Evolutionary conservation across 1,139 yeast species (phyloP).

Genomic region (Candida freyschussii): DNA sequence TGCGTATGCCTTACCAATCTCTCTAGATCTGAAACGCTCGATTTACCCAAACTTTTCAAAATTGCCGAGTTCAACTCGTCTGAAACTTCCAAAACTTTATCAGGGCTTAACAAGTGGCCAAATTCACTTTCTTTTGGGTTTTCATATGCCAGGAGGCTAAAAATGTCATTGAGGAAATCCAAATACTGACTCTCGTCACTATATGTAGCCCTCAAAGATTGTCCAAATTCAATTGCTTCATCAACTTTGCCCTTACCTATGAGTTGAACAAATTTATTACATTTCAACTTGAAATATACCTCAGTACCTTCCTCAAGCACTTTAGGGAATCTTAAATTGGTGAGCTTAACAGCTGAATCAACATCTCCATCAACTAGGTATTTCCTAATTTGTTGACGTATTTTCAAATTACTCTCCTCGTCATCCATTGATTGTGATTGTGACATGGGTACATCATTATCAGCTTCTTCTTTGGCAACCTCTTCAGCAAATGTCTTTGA

Average conservation of each 20-base stretch:
- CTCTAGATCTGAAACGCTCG: conserved; percentile 34
- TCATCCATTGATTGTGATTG: conserved; percentile 20
- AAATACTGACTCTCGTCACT: conserved; percentile 29
- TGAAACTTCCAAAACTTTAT: conserved; percentile 34
- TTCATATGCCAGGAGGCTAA: conserved; percentile 48
- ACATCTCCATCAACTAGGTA: conserved; percentile 44
- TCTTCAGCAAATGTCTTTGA: conserved; percentile 57
- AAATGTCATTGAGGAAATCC: conserved; percentile 37
- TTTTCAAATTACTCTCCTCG: conserved; percentile 38
- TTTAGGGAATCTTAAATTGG: conserved; percentile 41
- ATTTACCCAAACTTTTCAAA: conserved; percentile 33
- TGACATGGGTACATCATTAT: conserved; percentile 25
- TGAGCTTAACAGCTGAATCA: conserved; percentile 40
- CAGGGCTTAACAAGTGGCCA: conserved; percentile 33
- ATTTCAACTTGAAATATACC: conserved; percentile 49
- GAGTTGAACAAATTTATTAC: conserved; percentile 46
- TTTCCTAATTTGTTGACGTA: conserved; percentile 49
- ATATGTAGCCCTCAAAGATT: conserved; percentile 38
- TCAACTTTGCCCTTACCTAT: conserved; percentile 31
- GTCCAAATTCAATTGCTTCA: conserved; percentile 43
- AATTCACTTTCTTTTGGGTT: conserved; percentile 38
- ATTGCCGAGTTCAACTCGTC: conserved; percentile 42
- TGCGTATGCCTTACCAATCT: conserved; percentile 33
- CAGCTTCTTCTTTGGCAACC: conserved; percentile 28
- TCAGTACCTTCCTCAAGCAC: conserved; percentile 38